Conservation (phyloP, 139 green algal genomes). For the Chlamydomonas sp. region DNA sequence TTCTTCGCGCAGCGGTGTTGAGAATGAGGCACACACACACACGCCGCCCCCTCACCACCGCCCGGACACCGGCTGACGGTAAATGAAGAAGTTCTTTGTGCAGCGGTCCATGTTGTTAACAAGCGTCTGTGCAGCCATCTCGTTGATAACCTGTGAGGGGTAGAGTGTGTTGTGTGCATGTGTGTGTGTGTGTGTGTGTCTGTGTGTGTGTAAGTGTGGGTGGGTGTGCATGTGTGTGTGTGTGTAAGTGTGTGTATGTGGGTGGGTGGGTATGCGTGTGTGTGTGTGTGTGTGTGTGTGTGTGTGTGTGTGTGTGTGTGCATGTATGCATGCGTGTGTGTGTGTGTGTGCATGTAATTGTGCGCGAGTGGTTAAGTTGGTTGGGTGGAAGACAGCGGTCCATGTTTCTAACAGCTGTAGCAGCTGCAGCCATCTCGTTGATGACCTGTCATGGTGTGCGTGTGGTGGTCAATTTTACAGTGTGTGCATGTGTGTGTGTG, state of each 20-base stretch:
- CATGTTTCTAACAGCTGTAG: background rate
- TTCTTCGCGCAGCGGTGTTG: too few species aligned
- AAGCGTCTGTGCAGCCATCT: constrained; percentile 68
- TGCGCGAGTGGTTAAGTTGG: background rate
- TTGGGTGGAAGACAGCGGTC: background rate
- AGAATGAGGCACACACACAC: too few species aligned
- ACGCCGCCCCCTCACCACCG: constrained; percentile 69
- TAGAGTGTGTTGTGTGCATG: too few species aligned
- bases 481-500: too few species aligned
- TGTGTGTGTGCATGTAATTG: too few species aligned
- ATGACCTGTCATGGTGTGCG: constrained; percentile 12
- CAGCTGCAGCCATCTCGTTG: constrained; percentile 24
- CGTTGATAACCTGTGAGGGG: constrained; percentile 60
- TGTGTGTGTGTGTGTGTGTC: background rate
- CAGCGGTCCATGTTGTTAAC: constrained; percentile 83
- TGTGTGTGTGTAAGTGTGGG: too few species aligned
- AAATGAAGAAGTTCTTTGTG: constrained; percentile 89
- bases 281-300: constrained; percentile 4
- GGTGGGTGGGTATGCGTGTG: too few species aligned
- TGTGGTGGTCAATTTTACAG: too few species aligned
- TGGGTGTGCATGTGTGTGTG: too few species aligned
- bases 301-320: background rate
- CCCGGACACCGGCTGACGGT: constrained; percentile 42
- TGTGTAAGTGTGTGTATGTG: too few species aligned
- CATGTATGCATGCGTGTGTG: too few species aligned